These are phyloP conservation scores for Xanthoceras sorbifolium DNA, from an alignment of 345 rosid genomes.

Conservation along the genomic window DNA sequence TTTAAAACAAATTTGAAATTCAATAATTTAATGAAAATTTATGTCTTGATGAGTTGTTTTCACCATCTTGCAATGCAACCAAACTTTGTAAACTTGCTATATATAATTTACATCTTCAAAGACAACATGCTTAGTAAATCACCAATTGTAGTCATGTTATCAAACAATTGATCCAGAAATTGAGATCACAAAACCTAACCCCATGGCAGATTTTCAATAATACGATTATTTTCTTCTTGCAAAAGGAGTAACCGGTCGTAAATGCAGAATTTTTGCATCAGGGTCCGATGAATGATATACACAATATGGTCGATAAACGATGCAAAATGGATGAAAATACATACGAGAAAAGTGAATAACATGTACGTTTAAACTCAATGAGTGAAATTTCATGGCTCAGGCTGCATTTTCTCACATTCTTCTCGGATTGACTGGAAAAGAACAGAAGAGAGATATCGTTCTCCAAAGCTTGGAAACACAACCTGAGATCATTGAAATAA, in stretches of 20 bases:
- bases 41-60: too few relatives aligned
- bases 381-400: slow-evolving; percentile 44
- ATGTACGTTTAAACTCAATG: background rate
- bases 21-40: too few relatives aligned
- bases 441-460: slow-evolving; percentile 79
- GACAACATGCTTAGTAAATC: too few relatives aligned
- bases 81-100: too few relatives aligned
- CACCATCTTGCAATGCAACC: background rate
- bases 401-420: slow-evolving; percentile 87
- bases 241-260: background rate
- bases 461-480: slow-evolving; percentile 95
- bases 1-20: too few relatives aligned
- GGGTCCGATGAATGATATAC: background rate
- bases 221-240: background rate
- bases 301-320: background rate
- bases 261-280: background rate
- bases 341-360: background rate
- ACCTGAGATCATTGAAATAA: slow-evolving; percentile 48
- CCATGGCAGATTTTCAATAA: background rate
- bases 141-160: too few relatives aligned
- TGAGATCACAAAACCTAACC: background rate
- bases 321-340: background rate
- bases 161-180: too few relatives aligned
- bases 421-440: slow-evolving; percentile 92
- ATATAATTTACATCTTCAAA: too few relatives aligned